Percentiles rank a stretch among this genome's conserved stretches.
Evolutionary conservation across 2,329 filamentous ascomycete species (phyloP).

Genomic region (Penicillium frequentans): DNA sequence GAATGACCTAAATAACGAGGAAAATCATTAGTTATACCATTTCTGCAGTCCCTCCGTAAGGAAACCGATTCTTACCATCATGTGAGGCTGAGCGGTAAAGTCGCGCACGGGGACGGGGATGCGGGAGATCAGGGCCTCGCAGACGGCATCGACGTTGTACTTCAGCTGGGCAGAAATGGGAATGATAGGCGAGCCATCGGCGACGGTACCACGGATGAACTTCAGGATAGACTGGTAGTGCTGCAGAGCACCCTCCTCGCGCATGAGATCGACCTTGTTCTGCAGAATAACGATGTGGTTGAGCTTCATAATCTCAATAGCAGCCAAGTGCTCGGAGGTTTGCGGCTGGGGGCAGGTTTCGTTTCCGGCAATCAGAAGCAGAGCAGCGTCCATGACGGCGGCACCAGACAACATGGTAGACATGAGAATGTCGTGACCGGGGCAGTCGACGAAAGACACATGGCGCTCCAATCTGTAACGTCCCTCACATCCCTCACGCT

Average conservation of each 20-base stretch:
- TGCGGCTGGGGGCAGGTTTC: constrained; percentile 98
- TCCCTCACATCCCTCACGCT: constrained; percentile 85
- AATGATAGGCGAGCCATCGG: constrained; percentile 91
- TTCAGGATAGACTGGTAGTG: constrained; percentile 98
- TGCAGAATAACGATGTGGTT: constrained; percentile 99
- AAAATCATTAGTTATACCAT: neutral
- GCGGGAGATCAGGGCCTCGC: constrained; percentile 91
- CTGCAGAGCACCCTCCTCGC: constrained; percentile 87
- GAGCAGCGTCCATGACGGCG: constrained; percentile 97
- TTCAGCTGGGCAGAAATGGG: constrained; percentile 97
- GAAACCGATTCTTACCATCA: constrained; percentile 61
- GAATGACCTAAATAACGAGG: constrained; percentile 63
- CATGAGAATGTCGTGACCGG: constrained; percentile 96
- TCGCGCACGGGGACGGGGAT: constrained; percentile 91
- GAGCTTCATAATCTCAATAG: constrained; percentile 99
- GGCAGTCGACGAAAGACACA: constrained; percentile 97
- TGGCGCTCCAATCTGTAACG: constrained; percentile 82
- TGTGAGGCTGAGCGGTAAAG: constrained; percentile 89
- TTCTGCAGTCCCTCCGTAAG: neutral
- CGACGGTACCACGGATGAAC: constrained; percentile 96
- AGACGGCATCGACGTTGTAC: constrained; percentile 99
- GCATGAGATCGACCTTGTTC: constrained; percentile 99
- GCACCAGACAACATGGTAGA: constrained; percentile 73
- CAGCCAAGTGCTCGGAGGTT: constrained; percentile 96
- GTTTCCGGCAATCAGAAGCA: constrained; percentile 95